Conservation (phyloP, 805 yeast genomes). For the Debaryomyces hansenii region DNA sequence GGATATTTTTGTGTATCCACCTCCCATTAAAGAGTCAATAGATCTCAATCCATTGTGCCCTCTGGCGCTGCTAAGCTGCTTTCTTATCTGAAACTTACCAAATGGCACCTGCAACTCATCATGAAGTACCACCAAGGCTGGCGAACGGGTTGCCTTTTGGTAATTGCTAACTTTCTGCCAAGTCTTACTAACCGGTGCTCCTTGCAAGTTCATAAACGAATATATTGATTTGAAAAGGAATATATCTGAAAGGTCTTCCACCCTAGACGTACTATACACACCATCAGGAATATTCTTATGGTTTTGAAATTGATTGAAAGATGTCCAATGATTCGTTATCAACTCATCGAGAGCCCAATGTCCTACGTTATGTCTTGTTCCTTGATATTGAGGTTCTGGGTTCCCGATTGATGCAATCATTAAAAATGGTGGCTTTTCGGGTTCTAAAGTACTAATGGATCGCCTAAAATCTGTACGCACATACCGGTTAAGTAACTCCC, state of each 20-base stretch:
- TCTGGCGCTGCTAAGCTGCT: conserved; percentile 59
- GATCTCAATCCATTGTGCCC: conserved; percentile 86
- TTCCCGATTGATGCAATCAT: conserved; percentile 67
- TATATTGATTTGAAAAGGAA: conserved; percentile 49
- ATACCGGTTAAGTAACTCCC: conserved; percentile 5
- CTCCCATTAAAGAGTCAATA: conserved; percentile 48
- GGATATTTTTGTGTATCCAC: conserved; percentile 61
- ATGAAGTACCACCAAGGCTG: conserved; percentile 60
- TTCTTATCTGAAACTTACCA: conserved; percentile 66
- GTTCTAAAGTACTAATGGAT: conserved; percentile 5
- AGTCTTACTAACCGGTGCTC: conserved; percentile 50
- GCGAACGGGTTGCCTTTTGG: conserved; percentile 19
- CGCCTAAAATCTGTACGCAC: background rate
- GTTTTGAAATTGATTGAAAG: conserved; percentile 15
- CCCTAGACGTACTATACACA: conserved; percentile 17
- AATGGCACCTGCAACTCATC: conserved; percentile 72
- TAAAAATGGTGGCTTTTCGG: conserved; percentile 16
- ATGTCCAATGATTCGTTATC: conserved; percentile 21
- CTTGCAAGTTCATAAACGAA: conserved; percentile 71
- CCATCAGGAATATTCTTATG: conserved; percentile 22
- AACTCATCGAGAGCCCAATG: conserved; percentile 49
- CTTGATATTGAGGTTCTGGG: conserved; percentile 60
- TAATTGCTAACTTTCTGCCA: conserved; percentile 41
- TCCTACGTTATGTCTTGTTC: conserved; percentile 81
- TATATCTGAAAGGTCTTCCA: conserved; percentile 23